Conservation (phyloP, 768 basidiomycete species). For the Strobilomyces confusus region DNA sequence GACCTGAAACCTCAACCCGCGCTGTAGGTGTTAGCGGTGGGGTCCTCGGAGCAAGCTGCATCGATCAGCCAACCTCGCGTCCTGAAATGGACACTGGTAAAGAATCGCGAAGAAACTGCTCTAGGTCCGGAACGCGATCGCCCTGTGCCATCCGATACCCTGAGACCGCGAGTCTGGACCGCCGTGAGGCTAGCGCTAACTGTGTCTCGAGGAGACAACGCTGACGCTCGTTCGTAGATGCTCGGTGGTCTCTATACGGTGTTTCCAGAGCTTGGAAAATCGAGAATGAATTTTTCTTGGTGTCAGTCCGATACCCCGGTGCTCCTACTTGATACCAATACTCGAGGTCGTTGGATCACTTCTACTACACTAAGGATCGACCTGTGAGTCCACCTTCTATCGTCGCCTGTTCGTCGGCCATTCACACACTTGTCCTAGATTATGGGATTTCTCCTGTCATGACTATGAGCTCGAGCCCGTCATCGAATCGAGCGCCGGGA, state of each 20-base stretch:
- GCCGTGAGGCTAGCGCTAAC: constrained; percentile 18
- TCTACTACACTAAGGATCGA: constrained; percentile 17
- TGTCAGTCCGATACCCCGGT: constrained; percentile 27
- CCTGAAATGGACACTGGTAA: constrained; percentile 21
- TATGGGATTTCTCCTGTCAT: constrained; percentile 24
- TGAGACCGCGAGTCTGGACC: constrained; percentile 26
- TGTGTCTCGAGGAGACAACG: neutral
- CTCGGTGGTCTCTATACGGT: constrained; percentile 14
- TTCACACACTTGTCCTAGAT: constrained; percentile 5
- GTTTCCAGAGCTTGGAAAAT: constrained; percentile 25
- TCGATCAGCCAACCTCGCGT: neutral
- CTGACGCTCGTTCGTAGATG: constrained; percentile 19
- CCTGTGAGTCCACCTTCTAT: constrained; percentile 15
- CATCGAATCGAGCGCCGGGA: neutral
- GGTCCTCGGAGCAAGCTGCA: neutral
- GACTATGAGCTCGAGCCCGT: constrained; percentile 18
- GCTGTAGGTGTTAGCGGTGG: neutral
- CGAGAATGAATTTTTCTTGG: constrained; percentile 21
- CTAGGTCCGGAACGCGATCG: neutral
- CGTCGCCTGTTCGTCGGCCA: neutral
- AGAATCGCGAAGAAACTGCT: neutral
- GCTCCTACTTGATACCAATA: constrained; percentile 16
- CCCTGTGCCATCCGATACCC: neutral
- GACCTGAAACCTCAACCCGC: neutral
- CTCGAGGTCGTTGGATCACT: constrained; percentile 16